Evolutionary conservation across 179 eudicot genomes (phyloP).

Genomic region (Vitellaria paradoxa): DNA sequence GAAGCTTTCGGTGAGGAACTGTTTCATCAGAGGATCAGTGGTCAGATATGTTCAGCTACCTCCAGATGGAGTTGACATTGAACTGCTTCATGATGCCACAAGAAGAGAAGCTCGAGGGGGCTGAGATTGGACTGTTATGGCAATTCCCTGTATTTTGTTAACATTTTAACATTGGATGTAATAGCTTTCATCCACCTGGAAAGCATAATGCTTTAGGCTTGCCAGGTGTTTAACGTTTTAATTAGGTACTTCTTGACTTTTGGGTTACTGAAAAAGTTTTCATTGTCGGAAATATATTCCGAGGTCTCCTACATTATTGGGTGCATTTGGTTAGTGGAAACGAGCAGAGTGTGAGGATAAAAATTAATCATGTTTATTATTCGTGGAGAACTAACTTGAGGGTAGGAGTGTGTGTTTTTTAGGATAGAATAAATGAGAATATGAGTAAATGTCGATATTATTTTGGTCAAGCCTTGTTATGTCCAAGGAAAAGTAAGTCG

Average conservation of each 20-base stretch:
- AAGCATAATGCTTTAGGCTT: not conserved
- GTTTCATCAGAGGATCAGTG: slow-evolving; percentile 96
- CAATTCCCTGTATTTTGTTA: slow-evolving; percentile 37
- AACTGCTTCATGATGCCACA: slow-evolving; percentile 95
- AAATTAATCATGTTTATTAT: too few relatives aligned
- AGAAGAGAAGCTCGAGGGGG: slow-evolving; percentile 99
- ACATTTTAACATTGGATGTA: slow-evolving; percentile 7
- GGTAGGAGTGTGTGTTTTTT: too few relatives aligned
- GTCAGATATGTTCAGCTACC: slow-evolving; percentile 95
- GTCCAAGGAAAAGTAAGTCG: too few relatives aligned
- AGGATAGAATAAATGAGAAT: too few relatives aligned
- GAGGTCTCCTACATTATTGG: too few relatives aligned
- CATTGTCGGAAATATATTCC: too few relatives aligned
- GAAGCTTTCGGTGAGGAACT: slow-evolving; percentile 95
- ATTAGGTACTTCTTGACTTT: not conserved
- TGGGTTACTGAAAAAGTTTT: not conserved
- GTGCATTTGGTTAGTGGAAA: too few relatives aligned
- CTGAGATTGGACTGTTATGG: slow-evolving; percentile 30
- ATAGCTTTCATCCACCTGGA: not conserved
- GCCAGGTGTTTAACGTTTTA: not conserved
- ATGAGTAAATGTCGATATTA: too few relatives aligned
- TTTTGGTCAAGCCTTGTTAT: too few relatives aligned
- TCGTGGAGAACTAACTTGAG: too few relatives aligned
- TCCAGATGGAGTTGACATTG: slow-evolving; percentile 93
- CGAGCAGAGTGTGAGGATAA: too few relatives aligned